Evolutionary conservation across 1,139 yeast genomes (phyloP).

Genomic region (Scheffersomyces segobiensis): DNA sequence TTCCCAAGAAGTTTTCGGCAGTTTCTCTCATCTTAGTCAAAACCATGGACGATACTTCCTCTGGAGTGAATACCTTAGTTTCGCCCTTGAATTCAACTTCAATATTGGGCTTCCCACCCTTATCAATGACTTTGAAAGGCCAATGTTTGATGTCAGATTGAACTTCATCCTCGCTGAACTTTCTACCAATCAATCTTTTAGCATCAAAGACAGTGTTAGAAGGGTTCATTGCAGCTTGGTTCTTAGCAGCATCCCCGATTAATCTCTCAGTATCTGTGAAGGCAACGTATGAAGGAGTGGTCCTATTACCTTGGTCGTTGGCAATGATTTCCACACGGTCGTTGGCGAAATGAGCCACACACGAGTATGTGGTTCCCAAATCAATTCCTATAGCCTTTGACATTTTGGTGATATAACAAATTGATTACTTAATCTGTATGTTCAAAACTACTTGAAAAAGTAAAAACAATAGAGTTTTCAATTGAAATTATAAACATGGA

Average conservation of each 20-base stretch:
- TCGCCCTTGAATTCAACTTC: conserved; percentile 25
- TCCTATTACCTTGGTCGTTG: conserved; percentile 54
- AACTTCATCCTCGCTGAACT: conserved; percentile 43
- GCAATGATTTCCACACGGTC: conserved; percentile 35
- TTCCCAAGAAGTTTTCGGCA: conserved; percentile 47
- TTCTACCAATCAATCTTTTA: conserved; percentile 44
- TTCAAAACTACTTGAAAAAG: neutral
- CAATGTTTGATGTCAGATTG: conserved; percentile 45
- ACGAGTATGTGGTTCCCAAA: conserved; percentile 31
- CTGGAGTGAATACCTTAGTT: conserved; percentile 22
- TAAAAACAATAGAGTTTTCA: neutral
- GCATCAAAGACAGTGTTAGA: conserved; percentile 30
- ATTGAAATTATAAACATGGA: neutral
- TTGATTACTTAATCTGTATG: neutral
- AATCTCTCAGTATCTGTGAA: conserved; percentile 29
- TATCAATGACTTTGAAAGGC: conserved; percentile 40
- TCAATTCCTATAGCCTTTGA: conserved; percentile 26
- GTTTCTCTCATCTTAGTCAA: conserved; percentile 47
- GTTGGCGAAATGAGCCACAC: conserved; percentile 23
- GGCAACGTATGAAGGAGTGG: conserved; percentile 31
- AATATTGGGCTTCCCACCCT: conserved; percentile 20
- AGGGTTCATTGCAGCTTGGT: conserved; percentile 34
- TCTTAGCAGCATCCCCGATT: conserved; percentile 33
- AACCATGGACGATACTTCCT: conserved; percentile 25
- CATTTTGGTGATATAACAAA: conserved; percentile 6